Evolutionary conservation across 208 protist genomes (phyloP).

Genomic region (Leishmania tropica): DNA sequence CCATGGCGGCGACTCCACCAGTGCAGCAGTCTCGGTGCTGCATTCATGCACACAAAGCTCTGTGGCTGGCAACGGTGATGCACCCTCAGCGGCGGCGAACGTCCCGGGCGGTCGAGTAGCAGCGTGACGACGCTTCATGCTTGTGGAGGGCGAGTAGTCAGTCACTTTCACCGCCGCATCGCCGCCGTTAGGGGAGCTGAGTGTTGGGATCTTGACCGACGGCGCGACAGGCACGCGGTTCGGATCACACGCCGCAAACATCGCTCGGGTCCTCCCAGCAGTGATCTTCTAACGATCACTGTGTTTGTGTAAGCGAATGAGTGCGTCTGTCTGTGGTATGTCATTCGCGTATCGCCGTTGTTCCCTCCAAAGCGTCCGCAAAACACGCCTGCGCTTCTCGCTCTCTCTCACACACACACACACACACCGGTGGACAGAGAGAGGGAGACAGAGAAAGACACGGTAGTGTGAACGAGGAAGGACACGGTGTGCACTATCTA

Average conservation of each 20-base stretch:
- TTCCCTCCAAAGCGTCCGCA: background rate
- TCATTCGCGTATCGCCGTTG: background rate
- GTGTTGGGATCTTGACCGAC: conserved; percentile 34
- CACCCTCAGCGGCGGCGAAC: background rate
- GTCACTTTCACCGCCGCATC: background rate
- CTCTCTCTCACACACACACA: background rate
- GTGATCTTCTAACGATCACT: conserved; percentile 2
- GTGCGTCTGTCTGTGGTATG: background rate
- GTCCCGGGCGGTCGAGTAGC: background rate
- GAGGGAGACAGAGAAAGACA: background rate
- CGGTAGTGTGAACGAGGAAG: background rate
- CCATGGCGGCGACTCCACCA: conserved; percentile 5
- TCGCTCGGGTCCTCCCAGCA: background rate
- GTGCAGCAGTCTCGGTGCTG: background rate
- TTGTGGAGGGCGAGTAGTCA: conserved; percentile 18
- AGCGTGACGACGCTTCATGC: conserved; percentile 14
- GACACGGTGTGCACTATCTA: background rate
- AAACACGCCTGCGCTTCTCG: background rate
- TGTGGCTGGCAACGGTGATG: background rate
- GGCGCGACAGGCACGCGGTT: conserved; percentile 27
- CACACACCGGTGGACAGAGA: background rate
- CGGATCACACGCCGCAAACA: conserved; percentile 30
- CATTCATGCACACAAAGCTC: conserved; percentile 29
- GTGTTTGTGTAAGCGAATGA: background rate
- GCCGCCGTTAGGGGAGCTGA: conserved; percentile 12